These are phyloP conservation scores for Agaricus sinodeliciosus DNA, from an alignment of 768 basidiomycete species.

Conservation along the genomic window DNA sequence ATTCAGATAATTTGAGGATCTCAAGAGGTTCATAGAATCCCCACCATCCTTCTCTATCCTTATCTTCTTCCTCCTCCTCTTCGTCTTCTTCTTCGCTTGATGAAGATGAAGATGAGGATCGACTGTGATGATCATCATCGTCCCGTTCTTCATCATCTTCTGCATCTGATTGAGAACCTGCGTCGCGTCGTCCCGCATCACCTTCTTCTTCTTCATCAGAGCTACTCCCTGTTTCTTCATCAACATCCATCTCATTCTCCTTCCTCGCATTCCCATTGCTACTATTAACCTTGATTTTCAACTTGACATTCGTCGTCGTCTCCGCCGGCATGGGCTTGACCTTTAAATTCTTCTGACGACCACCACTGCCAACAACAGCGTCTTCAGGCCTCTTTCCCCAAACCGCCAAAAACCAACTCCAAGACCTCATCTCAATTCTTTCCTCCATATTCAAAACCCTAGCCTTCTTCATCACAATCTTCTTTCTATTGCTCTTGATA, in stretches of 20 bases:
- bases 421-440: conserved; percentile 46
- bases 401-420: conserved; percentile 76
- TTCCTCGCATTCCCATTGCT: background rate
- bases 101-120: background rate
- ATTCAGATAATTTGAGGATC: conserved; percentile 57
- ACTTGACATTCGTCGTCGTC: conserved; percentile 33
- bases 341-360: background rate
- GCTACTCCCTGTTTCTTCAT: background rate
- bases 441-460: conserved; percentile 30
- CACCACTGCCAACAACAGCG: background rate
- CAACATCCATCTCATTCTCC: background rate
- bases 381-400: conserved; percentile 51
- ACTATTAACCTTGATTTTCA: background rate
- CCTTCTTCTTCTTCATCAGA: conserved; percentile 14
- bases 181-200: background rate
- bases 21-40: conserved; percentile 62
- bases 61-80: conserved; percentile 23
- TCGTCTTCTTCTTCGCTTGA: background rate
- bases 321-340: conserved; percentile 24
- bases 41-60: conserved; percentile 62
- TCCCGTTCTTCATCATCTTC: background rate
- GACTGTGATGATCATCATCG: background rate
- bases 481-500: conserved; percentile 30
- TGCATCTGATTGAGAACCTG: background rate
- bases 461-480: conserved; percentile 19